phyloP scores from a whole-genome alignment of 352 stramenopile genomes.

The Phytophthora meadii region DNA sequence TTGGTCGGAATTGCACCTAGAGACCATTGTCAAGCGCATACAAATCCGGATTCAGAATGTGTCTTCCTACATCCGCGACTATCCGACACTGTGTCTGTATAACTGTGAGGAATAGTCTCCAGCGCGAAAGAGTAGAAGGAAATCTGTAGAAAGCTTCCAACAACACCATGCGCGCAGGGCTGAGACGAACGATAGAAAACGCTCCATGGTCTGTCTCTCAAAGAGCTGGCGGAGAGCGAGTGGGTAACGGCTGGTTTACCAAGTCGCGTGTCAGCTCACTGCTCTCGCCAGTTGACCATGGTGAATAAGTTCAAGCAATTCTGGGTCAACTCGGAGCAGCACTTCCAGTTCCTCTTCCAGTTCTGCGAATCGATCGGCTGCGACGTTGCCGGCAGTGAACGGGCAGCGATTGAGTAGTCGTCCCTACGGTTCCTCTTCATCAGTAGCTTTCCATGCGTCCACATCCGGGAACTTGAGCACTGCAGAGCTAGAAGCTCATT shows the following conservation, averaged over 20 bases:
- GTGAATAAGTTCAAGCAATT: slow-evolving; percentile 64
- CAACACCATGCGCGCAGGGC: slow-evolving; percentile 11
- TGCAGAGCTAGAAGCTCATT: slow-evolving; percentile 34
- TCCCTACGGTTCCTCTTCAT: slow-evolving; percentile 46
- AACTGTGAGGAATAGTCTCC: not conserved
- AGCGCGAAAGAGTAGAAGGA: slow-evolving; percentile 9
- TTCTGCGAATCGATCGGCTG: slow-evolving; percentile 3
- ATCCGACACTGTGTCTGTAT: not conserved
- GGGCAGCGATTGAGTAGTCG: slow-evolving; percentile 33
- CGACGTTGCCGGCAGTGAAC: slow-evolving; percentile 14
- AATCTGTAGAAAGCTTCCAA: slow-evolving; percentile 12
- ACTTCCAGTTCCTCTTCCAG: slow-evolving; percentile 28
- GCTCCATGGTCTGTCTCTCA: too few relatives aligned
- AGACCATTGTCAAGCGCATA: too few relatives aligned
- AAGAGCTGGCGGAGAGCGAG: not conserved
- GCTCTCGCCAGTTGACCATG: slow-evolving; percentile 29
- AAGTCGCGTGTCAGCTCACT: slow-evolving; percentile 11
- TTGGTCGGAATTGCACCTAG: too few relatives aligned
- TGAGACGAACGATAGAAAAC: slow-evolving; percentile 16
- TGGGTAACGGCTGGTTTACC: slow-evolving; percentile 13
- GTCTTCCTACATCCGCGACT: too few relatives aligned
- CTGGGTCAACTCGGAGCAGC: slow-evolving; percentile 58
- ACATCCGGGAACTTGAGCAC: slow-evolving; percentile 37
- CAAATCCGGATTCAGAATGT: too few relatives aligned
- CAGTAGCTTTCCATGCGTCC: slow-evolving; percentile 41